Evolutionary conservation across 495 filamentous ascomycete species (phyloP), one percentile per base, ranked within the genome.

Genomic region (Achaetomiella virescens): DNA sequence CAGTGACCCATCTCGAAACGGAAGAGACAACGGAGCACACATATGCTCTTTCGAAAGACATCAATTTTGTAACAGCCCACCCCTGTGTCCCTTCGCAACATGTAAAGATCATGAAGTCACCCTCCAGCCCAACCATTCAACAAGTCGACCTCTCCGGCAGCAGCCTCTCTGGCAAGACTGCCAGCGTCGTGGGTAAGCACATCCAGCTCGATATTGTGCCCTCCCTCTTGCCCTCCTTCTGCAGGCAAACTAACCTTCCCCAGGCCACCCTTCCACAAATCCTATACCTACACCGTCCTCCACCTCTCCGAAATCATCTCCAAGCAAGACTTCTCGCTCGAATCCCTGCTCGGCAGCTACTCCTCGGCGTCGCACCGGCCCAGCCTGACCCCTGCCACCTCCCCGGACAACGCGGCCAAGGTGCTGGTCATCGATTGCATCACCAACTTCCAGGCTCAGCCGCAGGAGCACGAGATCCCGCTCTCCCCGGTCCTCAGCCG

Each of bases 231-330:
- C 6, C 22, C 15, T 7, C 15, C 18, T 21, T 22, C 15, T 15
- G 6, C 2, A 40, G 21, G 17, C 14, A 51, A 17, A 44, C 27
- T 35, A 44, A 53, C 27, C 27, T 10, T 21, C 27, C 5, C 59
- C 67, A 70, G 83, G 82, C n/a, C 85, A 88, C 48, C 84, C 0
- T 68, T 87, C 17, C 84, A 88, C 64, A 79, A 75, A 48, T 80
- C 74, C 36, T 87, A 78, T 59, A 74, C 71, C 24, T 88, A 84
- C 61, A 76, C 72, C 6, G 70, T 75, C 27, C 70, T 86, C 15
- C 71, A 78, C 47, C 72, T 86, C 2, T 71, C 70, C 0, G 70
- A 78, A 25, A 72, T 87, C 1, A 64, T 82, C 5, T 67, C 67
- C 10, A 70, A 73, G 52, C 64, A 65, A 35, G 64, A 68, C 47